Base-by-base conservation (phyloP, 129 eudicot genomes). In the Chrysanthemum makinoi region DNA sequence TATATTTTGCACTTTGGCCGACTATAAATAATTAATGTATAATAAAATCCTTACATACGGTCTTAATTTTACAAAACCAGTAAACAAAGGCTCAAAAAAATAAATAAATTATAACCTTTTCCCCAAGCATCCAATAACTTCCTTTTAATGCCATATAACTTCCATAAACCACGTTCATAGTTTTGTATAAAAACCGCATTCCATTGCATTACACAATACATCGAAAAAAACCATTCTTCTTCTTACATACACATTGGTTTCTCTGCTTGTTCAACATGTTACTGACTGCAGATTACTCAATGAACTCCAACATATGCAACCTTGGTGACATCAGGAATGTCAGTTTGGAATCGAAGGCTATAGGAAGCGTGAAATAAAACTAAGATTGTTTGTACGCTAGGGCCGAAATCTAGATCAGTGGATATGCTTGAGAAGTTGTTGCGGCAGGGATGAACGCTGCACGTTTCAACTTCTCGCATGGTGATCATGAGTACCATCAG, bases 381-480 rank as follows among this genome's bases (percentile, higher is more conserved):
- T 17, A 52, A 52, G 57, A 52, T 52, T 14, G 57, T 52, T 4
- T 52, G 57, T 52, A 52, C 57, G 7, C 18, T 52, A 52, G 57
- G 57, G 57, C 57, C 57, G 57, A n/a, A 16, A 12, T 52, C 57
- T 13, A 3, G 57, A 52, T 52, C 57, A 0, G 57, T 52, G n/a
- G 57, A 15, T 19, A 52, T 52, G 57, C n/a, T 15, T 7, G 57
- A 52, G 57, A 52, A 52, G 57, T 52, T 52, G 57, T 15, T 52
- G 57, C 57, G 57, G 57, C 57, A 17, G 57, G 57, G 7, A 52
- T 52, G 57, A 52, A 15, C 18, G 19, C 15, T 17, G 57, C 57
- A 52, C 57, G 57, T 17, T 52, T 75, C 65, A 65, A 75, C 64
- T 75, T 75, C 65, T 75, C 79, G 15, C 79, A 75, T 65, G 72